Conservation (phyloP, 371 early-diverging fungal species). For the Chytridium lagenaria region DNA sequence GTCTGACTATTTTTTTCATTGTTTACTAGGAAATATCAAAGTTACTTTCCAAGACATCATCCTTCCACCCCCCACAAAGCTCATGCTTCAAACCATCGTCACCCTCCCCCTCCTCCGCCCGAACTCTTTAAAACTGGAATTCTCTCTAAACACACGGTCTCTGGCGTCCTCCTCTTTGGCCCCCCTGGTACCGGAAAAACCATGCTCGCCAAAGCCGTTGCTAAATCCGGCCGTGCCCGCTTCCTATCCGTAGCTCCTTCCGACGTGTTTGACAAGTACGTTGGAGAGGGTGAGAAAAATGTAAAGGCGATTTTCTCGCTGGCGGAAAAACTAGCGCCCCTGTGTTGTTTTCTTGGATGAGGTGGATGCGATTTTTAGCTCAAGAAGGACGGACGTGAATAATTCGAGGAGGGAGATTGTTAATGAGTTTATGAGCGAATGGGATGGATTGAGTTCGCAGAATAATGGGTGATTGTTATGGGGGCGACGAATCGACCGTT, state of each 20-base stretch:
- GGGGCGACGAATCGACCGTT: slow-evolving; percentile 99
- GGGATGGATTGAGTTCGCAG: slow-evolving; percentile 97
- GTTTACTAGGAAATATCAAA: slow-evolving; percentile 35
- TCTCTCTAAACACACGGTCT: slow-evolving; percentile 74
- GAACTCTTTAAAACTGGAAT: slow-evolving; percentile 80
- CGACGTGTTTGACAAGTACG: slow-evolving; percentile 95
- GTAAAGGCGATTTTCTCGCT: slow-evolving; percentile 94
- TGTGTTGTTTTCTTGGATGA: slow-evolving; percentile 99
- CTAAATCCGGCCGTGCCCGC: slow-evolving; percentile 91
- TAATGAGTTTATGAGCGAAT: slow-evolving; percentile 84
- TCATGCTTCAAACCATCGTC: slow-evolving; percentile 85
- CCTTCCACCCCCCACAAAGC: slow-evolving; percentile 65
- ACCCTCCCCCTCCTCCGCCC: slow-evolving; percentile 81
- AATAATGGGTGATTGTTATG: slow-evolving; percentile 87
- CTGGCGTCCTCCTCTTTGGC: slow-evolving; percentile 91
- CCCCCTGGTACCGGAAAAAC: too few species aligned
- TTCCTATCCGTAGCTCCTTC: slow-evolving; percentile 94
- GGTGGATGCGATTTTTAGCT: slow-evolving; percentile 93
- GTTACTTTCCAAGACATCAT: slow-evolving; percentile 49
- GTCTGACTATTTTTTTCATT: background rate
- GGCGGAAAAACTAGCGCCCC: slow-evolving; percentile 93
- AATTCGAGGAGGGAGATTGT: slow-evolving; percentile 74
- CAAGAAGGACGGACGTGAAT: slow-evolving; percentile 65
- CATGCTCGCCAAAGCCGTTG: slow-evolving; percentile 96
- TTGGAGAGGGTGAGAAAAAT: slow-evolving; percentile 98